These are phyloP conservation scores for Amphicarpaea edgeworthii DNA, from an alignment of 306 rosid genomes.

Conservation along the genomic window DNA sequence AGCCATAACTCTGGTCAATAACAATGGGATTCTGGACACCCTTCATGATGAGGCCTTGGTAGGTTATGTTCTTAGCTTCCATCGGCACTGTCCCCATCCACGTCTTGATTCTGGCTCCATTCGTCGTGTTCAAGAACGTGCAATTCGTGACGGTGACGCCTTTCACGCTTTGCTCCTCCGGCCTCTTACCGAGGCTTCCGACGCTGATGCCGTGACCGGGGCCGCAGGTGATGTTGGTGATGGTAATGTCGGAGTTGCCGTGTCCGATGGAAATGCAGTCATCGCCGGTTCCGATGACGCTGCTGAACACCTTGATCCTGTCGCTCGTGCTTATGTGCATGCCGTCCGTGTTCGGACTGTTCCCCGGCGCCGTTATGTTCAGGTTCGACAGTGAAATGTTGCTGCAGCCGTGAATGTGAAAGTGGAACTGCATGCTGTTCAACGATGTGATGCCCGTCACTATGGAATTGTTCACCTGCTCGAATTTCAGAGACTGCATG, in stretches of 20 bases:
- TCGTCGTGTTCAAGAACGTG: constrained; percentile 60
- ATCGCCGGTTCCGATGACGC: constrained; percentile 70
- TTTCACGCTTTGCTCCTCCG: constrained; percentile 49
- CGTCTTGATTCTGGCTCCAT: constrained; percentile 84
- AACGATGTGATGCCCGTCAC: constrained; percentile 60
- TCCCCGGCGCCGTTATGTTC: constrained; percentile 55
- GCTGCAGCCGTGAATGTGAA: constrained; percentile 33
- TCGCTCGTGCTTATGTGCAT: constrained; percentile 56
- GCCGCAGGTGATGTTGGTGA: constrained; percentile 63
- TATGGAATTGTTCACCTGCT: constrained; percentile 42
- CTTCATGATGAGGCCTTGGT: constrained; percentile 57
- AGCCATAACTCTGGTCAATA: constrained; percentile 73
- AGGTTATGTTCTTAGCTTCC: constrained; percentile 53
- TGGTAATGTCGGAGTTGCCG: constrained; percentile 36
- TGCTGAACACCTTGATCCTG: constrained; percentile 42
- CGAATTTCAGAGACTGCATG: constrained; percentile 64
- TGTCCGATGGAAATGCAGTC: constrained; percentile 78
- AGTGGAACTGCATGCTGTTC: constrained; percentile 68
- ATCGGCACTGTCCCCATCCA: constrained; percentile 45
- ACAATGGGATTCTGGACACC: constrained; percentile 63
- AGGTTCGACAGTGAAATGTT: constrained; percentile 50
- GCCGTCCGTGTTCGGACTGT: constrained; percentile 91
- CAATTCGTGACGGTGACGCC: constrained; percentile 57
- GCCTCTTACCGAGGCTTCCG: constrained; percentile 80
- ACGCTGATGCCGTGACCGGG: constrained; percentile 79